phyloP scores from a whole-genome alignment of 176 grass and related monocot species.

The Pharus latifolius region DNA sequence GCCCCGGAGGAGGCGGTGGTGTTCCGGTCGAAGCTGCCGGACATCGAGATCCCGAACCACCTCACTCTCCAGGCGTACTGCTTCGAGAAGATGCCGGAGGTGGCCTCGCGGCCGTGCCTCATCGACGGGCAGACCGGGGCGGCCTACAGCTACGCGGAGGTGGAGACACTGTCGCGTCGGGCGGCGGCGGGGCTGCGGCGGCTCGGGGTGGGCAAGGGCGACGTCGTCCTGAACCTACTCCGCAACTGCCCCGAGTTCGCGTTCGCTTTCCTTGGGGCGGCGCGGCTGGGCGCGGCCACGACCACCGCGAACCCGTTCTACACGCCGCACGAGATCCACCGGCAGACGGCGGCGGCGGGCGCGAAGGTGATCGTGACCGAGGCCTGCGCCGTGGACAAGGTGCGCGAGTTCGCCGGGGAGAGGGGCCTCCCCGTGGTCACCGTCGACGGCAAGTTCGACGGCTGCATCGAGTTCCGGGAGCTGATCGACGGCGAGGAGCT shows the following conservation, averaged over 20 bases:
- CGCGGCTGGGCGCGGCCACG: constrained; percentile 42
- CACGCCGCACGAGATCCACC: constrained; percentile 72
- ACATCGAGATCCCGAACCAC: constrained; percentile 58
- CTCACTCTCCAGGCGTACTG: constrained; percentile 62
- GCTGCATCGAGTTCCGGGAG: constrained; percentile 48
- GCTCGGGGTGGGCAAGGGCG: constrained; percentile 44
- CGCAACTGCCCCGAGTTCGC: constrained; percentile 78
- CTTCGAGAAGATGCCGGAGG: constrained; percentile 36
- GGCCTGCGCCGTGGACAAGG: constrained; percentile 67
- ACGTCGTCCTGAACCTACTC: constrained; percentile 77
- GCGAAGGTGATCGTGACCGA: constrained; percentile 57
- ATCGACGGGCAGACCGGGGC: constrained; percentile 46
- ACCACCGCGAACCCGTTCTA: constrained; percentile 74
- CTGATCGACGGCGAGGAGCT: constrained; percentile 28
- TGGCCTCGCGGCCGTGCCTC: constrained; percentile 33
- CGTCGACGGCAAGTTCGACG: constrained; percentile 45
- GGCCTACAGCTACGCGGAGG: constrained; percentile 53
- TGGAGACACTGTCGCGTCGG: constrained; percentile 13
- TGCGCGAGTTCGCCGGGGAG: constrained; percentile 34
- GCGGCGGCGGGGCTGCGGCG: constrained; percentile 33
- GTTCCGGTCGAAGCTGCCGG: constrained; percentile 69
- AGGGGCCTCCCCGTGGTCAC: constrained; percentile 24
- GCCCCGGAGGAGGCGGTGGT: constrained; percentile 9
- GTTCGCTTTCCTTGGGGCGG: constrained; percentile 58
- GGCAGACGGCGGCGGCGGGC: constrained; percentile 45